These are phyloP conservation scores for Pythium scleroteichum DNA, from an alignment of 352 stramenopile genomes.

Conservation along the genomic window DNA sequence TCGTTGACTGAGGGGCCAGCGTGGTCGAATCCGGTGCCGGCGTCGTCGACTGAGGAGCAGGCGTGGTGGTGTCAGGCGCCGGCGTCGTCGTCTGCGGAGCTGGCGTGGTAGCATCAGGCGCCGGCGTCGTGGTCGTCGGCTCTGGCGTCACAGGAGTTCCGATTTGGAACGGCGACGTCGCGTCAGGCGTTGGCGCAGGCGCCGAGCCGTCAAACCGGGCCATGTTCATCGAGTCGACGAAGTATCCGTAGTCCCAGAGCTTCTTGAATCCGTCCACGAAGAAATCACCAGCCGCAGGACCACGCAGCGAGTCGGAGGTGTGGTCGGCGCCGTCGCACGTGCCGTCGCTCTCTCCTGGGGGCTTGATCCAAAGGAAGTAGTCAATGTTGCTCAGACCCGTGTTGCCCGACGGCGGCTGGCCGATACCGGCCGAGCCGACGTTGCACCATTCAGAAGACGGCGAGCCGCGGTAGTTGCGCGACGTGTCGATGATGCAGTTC, in stretches of 20 bases:
- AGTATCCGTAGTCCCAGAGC: conserved; percentile 74
- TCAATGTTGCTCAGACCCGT: conserved; percentile 55
- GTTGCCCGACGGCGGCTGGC: conserved; percentile 44
- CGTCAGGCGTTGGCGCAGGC: neutral
- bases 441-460: conserved; percentile 70
- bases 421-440: conserved; percentile 54
- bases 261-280: conserved; percentile 50
- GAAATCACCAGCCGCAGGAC: conserved; percentile 53
- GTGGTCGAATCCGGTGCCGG: neutral
- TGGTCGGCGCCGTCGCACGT: conserved; percentile 42
- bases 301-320: conserved; percentile 33
- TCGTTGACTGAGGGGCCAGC: neutral
- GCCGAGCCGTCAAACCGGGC: conserved; percentile 9
- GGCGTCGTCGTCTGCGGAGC: neutral
- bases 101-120: neutral
- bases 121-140: conserved; percentile 1
- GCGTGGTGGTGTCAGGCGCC: neutral
- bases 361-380: conserved; percentile 75
- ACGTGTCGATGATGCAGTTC: conserved; percentile 66
- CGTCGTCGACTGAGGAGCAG: neutral
- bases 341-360: conserved; percentile 64
- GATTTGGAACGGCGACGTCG: neutral
- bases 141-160: neutral
- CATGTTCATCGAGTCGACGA: conserved; percentile 37
- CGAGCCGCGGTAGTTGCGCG: conserved; percentile 49